A percentile compares a stretch with the other conserved stretches of the same genome.
phyloP scores from a whole-genome alignment of 163 green algal genomes.

The Chloromonas sp. region DNA sequence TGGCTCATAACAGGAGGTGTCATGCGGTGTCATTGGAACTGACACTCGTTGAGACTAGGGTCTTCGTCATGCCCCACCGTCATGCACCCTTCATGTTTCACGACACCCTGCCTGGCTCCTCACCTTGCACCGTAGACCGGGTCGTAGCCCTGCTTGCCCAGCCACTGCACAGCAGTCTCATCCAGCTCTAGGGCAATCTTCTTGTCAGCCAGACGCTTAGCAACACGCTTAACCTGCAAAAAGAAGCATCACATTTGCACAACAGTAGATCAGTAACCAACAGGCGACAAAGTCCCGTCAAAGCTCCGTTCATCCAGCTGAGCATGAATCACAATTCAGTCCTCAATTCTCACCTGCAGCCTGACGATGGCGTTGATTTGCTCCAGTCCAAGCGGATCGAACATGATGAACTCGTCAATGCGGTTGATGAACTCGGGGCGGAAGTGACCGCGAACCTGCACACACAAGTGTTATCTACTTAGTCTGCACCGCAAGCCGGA shows the following conservation, averaged over 20 bases:
- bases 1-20: too few species aligned
- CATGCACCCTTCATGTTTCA: too few species aligned
- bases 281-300: too few species aligned
- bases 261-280: neutral
- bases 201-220: conserved; percentile 75
- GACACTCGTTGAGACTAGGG: too few species aligned
- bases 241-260: neutral
- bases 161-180: conserved; percentile 63
- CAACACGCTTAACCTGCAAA: conserved; percentile 66
- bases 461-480: too few species aligned
- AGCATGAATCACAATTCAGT: too few species aligned
- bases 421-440: conserved; percentile 96
- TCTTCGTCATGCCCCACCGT: too few species aligned
- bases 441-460: conserved; percentile 43
- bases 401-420: conserved; percentile 95
- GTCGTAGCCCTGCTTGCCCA: conserved; percentile 62
- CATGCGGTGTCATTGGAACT: too few species aligned
- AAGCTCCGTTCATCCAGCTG: too few species aligned
- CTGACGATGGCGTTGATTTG: conserved; percentile 71
- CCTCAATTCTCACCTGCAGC: conserved; percentile 41
- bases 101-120: neutral
- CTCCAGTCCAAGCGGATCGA: conserved; percentile 72
- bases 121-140: conserved; percentile 59
- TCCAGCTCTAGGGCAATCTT: conserved; percentile 84
- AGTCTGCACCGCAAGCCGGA: too few species aligned